phyloP scores from a whole-genome alignment of 2,329 filamentous ascomycete genomes.

The Scleromitrula shiraiana region DNA sequence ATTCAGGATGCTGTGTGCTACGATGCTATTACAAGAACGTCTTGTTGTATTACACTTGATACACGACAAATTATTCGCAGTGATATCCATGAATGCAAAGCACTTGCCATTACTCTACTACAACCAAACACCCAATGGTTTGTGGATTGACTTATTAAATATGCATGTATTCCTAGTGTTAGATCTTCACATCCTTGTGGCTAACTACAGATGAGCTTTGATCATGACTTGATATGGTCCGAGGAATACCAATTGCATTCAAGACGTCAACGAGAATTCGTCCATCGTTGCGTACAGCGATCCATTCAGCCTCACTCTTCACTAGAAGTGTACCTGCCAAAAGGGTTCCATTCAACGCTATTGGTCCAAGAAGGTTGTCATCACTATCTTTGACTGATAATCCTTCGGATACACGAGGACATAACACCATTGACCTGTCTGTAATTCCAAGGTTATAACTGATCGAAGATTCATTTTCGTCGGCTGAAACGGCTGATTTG shows the following conservation, averaged over 20 bases:
- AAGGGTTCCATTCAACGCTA: constrained; percentile 52
- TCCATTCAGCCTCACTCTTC: constrained; percentile 51
- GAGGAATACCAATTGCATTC: constrained; percentile 21
- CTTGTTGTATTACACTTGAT: too few relatives aligned
- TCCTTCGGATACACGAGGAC: constrained; percentile 48
- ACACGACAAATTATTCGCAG: too few relatives aligned
- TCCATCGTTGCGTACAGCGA: constrained; percentile 38
- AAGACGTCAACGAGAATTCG: constrained; percentile 36
- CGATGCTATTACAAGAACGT: too few relatives aligned
- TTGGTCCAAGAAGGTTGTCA: constrained; percentile 22
- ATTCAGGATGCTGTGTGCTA: too few relatives aligned
- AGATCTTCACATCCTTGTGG: constrained; percentile 1
- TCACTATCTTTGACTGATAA: constrained; percentile 18
- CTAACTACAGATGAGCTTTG: too few relatives aligned
- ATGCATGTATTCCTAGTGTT: background rate
- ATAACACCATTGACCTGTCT: constrained; percentile 42
- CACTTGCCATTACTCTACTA: too few relatives aligned
- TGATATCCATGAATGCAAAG: too few relatives aligned
- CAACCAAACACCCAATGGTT: too few relatives aligned
- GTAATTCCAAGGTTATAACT: constrained; percentile 60
- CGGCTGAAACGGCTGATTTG: background rate
- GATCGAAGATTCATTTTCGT: constrained; percentile 35
- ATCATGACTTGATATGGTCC: background rate
- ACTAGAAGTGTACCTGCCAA: constrained; percentile 56
- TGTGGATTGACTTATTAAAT: too few relatives aligned